A percentile compares a stretch with the other conserved stretches of the same genome.
Evolutionary conservation across 2,329 filamentous ascomycete genomes (phyloP).

Genomic region (Exophiala viscosa): DNA sequence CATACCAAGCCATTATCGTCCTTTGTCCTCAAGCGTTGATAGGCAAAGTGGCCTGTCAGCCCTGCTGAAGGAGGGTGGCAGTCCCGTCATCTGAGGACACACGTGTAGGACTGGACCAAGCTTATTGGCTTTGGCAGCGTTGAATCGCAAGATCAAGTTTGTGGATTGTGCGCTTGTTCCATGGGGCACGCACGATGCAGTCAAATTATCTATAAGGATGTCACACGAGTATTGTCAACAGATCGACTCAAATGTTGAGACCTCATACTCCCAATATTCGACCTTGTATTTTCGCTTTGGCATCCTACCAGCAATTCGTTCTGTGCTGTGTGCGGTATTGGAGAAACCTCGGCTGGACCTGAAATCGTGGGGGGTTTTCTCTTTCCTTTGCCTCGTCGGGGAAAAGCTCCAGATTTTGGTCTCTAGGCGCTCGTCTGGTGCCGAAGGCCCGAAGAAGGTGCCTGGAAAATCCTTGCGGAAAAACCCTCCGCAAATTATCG

Average conservation of each 20-base stretch:
- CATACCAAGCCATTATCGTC: neutral
- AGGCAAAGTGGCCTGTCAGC: no score
- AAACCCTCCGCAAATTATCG: no score
- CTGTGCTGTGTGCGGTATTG: neutral
- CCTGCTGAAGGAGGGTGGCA: slow-evolving; percentile 3
- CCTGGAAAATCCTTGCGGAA: no score
- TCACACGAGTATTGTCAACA: neutral
- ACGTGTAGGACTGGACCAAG: slow-evolving; percentile 11
- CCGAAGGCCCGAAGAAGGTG: no score
- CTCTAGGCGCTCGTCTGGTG: neutral
- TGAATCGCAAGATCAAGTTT: neutral
- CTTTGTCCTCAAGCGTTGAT: no score
- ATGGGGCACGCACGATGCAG: neutral
- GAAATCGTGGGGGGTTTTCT: neutral
- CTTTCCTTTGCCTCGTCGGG: neutral
- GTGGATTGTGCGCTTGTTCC: neutral
- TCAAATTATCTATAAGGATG: neutral
- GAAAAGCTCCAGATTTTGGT: neutral
- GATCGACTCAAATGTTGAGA: no score
- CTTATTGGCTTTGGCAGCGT: slow-evolving; percentile 13
- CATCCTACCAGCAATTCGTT: neutral
- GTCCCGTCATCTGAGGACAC: slow-evolving; percentile 9
- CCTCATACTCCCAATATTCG: no score
- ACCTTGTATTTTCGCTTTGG: neutral
- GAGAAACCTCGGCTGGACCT: neutral